A percentile compares a stretch with the other conserved stretches of the same genome.
Evolutionary conservation across 768 basidiomycete species (phyloP).

Genomic region (Suillus brevipes): DNA sequence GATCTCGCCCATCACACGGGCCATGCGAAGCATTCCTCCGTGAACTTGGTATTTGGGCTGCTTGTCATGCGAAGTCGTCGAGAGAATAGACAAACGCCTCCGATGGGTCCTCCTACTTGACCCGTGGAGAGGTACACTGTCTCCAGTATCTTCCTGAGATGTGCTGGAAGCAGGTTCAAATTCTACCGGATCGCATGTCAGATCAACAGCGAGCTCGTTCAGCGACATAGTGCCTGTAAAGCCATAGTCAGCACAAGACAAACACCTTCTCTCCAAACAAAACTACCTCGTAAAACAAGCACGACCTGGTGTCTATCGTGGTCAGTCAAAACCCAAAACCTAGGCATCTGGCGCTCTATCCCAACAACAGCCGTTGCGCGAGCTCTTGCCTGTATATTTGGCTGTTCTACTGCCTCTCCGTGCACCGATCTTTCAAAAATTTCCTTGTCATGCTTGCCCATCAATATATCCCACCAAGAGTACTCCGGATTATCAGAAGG

Average conservation of each 20-base stretch:
- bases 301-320: constrained; percentile 73
- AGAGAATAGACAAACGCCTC: constrained; percentile 26
- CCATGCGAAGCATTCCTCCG: constrained; percentile 79
- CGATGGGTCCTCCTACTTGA: constrained; percentile 24
- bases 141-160: constrained; percentile 32
- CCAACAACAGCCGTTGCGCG: constrained; percentile 64
- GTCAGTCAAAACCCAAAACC: constrained; percentile 86
- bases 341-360: constrained; percentile 69
- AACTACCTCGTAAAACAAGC: constrained; percentile 65
- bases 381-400: constrained; percentile 38
- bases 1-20: constrained; percentile 71
- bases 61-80: constrained; percentile 15
- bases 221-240: constrained; percentile 75
- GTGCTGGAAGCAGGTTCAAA: constrained; percentile 56
- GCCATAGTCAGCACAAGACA: not conserved
- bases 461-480: constrained; percentile 83
- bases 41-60: constrained; percentile 62
- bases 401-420: constrained; percentile 17
- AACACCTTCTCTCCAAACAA: constrained; percentile 1
- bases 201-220: constrained; percentile 83
- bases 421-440: constrained; percentile 70
- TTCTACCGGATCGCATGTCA: constrained; percentile 75
- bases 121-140: constrained; percentile 38
- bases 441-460: constrained; percentile 80
- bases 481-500: constrained; percentile 39